Base-by-base conservation (phyloP, 1,284 basidiomycete genomes). In the Sanguinoderma infundibulare region DNA sequence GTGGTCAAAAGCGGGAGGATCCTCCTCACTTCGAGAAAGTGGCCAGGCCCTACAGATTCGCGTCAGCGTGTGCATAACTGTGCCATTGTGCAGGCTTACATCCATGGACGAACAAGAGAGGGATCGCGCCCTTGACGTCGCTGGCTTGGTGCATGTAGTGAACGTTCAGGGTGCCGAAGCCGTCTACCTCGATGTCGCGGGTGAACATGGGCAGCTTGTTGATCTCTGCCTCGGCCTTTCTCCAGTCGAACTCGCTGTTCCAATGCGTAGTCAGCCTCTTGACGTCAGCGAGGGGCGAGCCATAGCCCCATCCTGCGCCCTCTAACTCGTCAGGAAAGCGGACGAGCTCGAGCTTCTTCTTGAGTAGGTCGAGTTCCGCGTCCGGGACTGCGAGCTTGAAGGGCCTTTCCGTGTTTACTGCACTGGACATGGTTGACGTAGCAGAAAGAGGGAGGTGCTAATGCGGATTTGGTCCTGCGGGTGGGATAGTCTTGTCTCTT, bases 1-100 rank as follows among this genome's bases (percentile, higher is more conserved):
- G 74, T 69, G 0, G 76, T 76, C 57, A 88, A 72, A 1, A 86
- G 65, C 0, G 87, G 84, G 0, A 87, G 71, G 0, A 87, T 70
- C 71, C 85, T 88, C 53, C 74, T 73, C 17, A 79, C 80, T 73
- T 89, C 86, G 32, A 83, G 68, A 67, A 87, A 87, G 59, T 78
- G 77, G 34, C 87, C 85, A 0, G 87, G 86, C 87, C 87, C 87
- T 88, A 35, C 20, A 28, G n/a, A n/a, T n/a, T n/a, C n/a, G n/a
- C n/a, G n/a, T n/a, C n/a, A n/a, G n/a, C n/a, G n/a, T n/a, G n/a
- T n/a, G n/a, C n/a, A n/a, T n/a, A n/a, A n/a, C n/a, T n/a, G n/a
- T n/a, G n/a, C n/a, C n/a, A n/a, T n/a, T n/a, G n/a, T n/a, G n/a
- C n/a, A n/a, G n/a, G n/a, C 80, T 38, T 63, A 81, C 82, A 83